Base-by-base conservation (phyloP, 805 yeast genomes). In the Nakazawaea wyomingensis region DNA sequence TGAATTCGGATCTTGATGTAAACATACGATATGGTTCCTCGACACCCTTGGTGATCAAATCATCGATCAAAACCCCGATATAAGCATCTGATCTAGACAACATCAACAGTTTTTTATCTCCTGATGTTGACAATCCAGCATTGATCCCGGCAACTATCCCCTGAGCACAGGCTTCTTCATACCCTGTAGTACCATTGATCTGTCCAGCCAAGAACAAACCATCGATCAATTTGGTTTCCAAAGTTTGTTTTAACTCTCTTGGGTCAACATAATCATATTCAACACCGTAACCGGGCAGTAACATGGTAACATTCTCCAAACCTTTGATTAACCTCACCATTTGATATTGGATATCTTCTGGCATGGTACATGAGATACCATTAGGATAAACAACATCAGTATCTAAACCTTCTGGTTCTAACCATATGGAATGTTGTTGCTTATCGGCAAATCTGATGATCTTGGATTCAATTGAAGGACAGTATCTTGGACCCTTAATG, bases 211-310 rank as follows among this genome's bases (percentile, higher is more conserved):
- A 66, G 59, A 65, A 93, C 29, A 93, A 62, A 0, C 97, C 97
- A 9, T 71, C 64, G 2, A 93, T 78, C 3, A 74, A 61, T 54
- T 87, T 89, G 0, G 98, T 87, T 56, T 91, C 96, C 37, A 93
- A 62, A 0, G 95, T 85, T 35, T 70, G 73, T 42, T 72, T 71
- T 44, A 93, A 69, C 55, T 90, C 96, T 50, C 96, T 72, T 2
- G 99, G 99, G 56, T 93, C 96, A 22, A 93, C 82, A 59, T 87
- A 93, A 56, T 93, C 99, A 58, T 93, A 93, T 61, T 93, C 99
- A 2, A 93, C 99, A n/a, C 99, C 99, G 58, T 93, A 93, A 0
- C 97, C 99, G 0, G 97, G 96, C 57, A 90, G 96, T 10, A 83
- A 58, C 85, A 93, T 87, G n/a, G 65, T 68, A 0, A 85, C 96